These are phyloP conservation scores for Alternaria sp. DNA, from an alignment of 2,329 filamentous ascomycete genomes.

Conservation along the genomic window DNA sequence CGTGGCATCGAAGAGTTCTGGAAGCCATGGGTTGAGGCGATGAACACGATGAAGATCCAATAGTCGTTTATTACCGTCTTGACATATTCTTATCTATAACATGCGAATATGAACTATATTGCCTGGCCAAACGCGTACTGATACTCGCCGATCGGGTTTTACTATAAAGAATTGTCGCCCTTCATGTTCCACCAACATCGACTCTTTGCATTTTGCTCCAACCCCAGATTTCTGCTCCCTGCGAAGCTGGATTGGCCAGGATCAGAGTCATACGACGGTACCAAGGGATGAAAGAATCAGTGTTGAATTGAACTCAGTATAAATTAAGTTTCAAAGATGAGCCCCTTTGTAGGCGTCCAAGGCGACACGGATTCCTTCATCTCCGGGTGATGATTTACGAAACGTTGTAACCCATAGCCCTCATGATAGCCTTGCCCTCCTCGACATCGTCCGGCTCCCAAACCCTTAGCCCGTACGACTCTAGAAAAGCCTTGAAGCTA, in stretches of 20 bases:
- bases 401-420: slow-evolving; percentile 31
- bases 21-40: slow-evolving; percentile 61
- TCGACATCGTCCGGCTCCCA: slow-evolving; percentile 26
- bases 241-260: too few relatives aligned
- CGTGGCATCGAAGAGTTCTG: slow-evolving; percentile 59
- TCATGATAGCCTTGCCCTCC: slow-evolving; percentile 33
- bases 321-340: too few relatives aligned
- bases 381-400: neutral
- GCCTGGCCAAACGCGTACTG: neutral
- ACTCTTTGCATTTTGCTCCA: too few relatives aligned
- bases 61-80: neutral
- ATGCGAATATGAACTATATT: neutral
- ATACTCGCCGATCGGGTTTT: neutral
- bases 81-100: neutral
- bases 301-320: too few relatives aligned
- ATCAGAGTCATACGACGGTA: too few relatives aligned
- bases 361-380: too few relatives aligned
- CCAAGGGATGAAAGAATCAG: too few relatives aligned
- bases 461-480: slow-evolving; percentile 24
- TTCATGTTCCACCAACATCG: neutral
- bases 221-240: too few relatives aligned
- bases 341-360: too few relatives aligned
- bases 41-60: slow-evolving; percentile 43
- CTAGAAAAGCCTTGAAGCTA: slow-evolving; percentile 28
- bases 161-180: neutral